Base-by-base conservation (phyloP, 805 yeast genomes). In the Nakazawaea populi region DNA sequence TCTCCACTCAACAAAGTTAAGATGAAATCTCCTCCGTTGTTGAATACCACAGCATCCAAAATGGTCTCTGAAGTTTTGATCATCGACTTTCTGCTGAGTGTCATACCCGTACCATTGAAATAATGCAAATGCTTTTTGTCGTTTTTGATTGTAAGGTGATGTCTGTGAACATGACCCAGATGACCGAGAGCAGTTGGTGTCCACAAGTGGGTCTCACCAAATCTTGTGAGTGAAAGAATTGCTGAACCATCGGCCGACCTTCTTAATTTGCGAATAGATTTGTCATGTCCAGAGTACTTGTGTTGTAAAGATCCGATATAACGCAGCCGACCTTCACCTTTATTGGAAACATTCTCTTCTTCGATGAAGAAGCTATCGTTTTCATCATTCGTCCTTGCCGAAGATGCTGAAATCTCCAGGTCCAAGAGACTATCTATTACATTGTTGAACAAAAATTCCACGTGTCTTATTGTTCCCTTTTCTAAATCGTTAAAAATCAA, bases 231-330 rank as follows among this genome's bases (percentile, higher is more conserved):
- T 1, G 89, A 78, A 9, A 86, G 63, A 54, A 83, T 63, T 0
- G 86, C 75, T 30, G 74, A 69, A 36, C 91, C 92, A 59, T 82
- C 80, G 6, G 80, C 69, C 1, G 96, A 85, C 58, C 90, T 79
- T 14, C 80, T 69, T 3, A 91, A 64, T 46, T 73, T 75, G 56
- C 79, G 80, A 27, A 91, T 82, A 0, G 96, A 87, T 61, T 90
- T 90, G 50, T 81, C 77, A 61, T 90, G 97, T 1, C 98, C 98
- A 1, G 95, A 89, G 49, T 85, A 79, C 56, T 85, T 83, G 55
- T 82, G 75, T 28, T 73, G 68, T 8, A 82, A 56, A 5, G 54
- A 55, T 5, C 71, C 73, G 9, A 69, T 56, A 9, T 34, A 29
- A 12, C 27, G 30, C 12, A 28, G 6, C 8, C 11, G 46, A 5